A percentile compares a stretch with the other conserved stretches of the same genome.
These are phyloP conservation scores for Xylaria nigripes DNA, from an alignment of 495 filamentous ascomycete species.

Conservation along the genomic window DNA sequence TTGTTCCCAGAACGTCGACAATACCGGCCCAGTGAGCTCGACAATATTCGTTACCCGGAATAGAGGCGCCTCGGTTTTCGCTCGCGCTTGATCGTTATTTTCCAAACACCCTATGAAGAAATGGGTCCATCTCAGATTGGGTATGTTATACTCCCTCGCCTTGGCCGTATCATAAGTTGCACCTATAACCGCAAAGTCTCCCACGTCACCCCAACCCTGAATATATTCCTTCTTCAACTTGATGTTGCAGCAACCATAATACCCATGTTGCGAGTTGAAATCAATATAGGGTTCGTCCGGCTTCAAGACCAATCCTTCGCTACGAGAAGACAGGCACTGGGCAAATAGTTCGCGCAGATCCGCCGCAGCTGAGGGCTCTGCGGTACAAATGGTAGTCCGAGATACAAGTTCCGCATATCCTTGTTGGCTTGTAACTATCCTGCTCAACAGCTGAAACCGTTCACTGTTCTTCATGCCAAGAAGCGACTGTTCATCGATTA, in stretches of 20 bases:
- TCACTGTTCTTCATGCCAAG: conserved; percentile 51
- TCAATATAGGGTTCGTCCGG: conserved; percentile 73
- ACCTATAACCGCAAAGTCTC: conserved; percentile 72
- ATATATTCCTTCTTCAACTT: conserved; percentile 92
- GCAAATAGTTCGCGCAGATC: conserved; percentile 56
- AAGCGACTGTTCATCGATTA: conserved; percentile 61
- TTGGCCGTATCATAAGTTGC: conserved; percentile 56
- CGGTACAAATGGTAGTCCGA: conserved; percentile 57
- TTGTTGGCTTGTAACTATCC: conserved; percentile 45
- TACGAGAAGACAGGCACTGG: conserved; percentile 51
- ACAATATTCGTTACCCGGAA: conserved; percentile 56
- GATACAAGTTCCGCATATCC: conserved; percentile 55
- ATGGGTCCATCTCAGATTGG: conserved; percentile 60
- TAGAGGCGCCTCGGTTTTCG: conserved; percentile 43
- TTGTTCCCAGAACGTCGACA: conserved; percentile 26
- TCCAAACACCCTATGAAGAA: conserved; percentile 71
- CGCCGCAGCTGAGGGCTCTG: conserved; percentile 32
- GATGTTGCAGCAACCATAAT: conserved; percentile 51
- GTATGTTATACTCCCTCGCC: conserved; percentile 39
- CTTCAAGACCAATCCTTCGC: conserved; percentile 76
- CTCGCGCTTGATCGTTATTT: conserved; percentile 57
- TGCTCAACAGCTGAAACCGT: conserved; percentile 51
- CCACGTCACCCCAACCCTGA: conserved; percentile 66
- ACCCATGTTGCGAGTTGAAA: conserved; percentile 30
- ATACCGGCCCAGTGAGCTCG: conserved; percentile 31